Conservation (phyloP, 306 rosid genomes). For the Elaeagnus macrophylla region DNA sequence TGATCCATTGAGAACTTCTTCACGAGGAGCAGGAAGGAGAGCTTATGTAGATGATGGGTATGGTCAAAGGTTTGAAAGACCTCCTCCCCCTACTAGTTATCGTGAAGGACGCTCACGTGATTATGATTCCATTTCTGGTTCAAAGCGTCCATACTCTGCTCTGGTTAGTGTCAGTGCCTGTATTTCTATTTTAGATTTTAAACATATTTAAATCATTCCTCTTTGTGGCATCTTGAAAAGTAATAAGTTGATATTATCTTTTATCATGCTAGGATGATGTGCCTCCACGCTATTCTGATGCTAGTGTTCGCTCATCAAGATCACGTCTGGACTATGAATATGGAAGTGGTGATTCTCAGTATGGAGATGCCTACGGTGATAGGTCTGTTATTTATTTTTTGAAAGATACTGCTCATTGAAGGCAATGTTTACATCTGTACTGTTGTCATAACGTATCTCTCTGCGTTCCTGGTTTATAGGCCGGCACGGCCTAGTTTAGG, state of each 20-base stretch:
- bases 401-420: neutral
- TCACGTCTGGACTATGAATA: slow-evolving; percentile 82
- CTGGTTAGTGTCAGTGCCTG: slow-evolving; percentile 33
- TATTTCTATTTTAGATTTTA: neutral
- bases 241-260: neutral
- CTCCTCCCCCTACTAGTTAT: slow-evolving; percentile 58
- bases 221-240: no score
- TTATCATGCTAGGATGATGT: slow-evolving; percentile 54
- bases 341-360: slow-evolving; percentile 56
- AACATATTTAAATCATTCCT: neutral
- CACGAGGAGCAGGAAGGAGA: slow-evolving; percentile 65
- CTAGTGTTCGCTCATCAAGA: slow-evolving; percentile 73
- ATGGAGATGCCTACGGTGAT: slow-evolving; percentile 72
- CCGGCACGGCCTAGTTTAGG: slow-evolving; percentile 66
- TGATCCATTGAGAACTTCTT: slow-evolving; percentile 59
- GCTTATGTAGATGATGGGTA: slow-evolving; percentile 83
- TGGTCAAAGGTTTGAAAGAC: slow-evolving; percentile 71
- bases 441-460: slow-evolving; percentile 10
- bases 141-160: slow-evolving; percentile 74
- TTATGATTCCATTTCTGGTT: slow-evolving; percentile 63
- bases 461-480: slow-evolving; percentile 29
- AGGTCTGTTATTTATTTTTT: slow-evolving; percentile 38
- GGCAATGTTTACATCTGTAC: neutral
- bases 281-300: slow-evolving; percentile 65
- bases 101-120: slow-evolving; percentile 70